A percentile compares a stretch with the other conserved stretches of the same genome.
Conservation (phyloP, 1,139 yeast species). For the Hemisphaericaspora lyxosophila region DNA sequence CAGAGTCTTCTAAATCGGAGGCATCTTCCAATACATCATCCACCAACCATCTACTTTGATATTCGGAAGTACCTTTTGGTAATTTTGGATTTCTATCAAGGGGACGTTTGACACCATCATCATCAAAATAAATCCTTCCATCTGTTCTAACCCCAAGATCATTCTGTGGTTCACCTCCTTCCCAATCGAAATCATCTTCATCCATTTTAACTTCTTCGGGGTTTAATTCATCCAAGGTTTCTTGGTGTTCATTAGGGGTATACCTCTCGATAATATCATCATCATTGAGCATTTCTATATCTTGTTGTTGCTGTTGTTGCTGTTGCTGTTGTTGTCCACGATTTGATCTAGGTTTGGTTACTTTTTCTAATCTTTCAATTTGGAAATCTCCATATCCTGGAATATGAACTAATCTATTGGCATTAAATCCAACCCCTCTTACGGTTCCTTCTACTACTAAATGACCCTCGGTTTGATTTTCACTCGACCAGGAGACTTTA, state of each 20-base stretch:
- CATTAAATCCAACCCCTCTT: conserved; percentile 81
- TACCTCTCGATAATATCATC: conserved; percentile 24
- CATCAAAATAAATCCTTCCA: conserved; percentile 59
- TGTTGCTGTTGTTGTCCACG: too few species aligned
- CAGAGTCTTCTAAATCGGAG: conserved; percentile 47
- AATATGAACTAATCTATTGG: conserved; percentile 76
- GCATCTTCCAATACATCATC: conserved; percentile 53
- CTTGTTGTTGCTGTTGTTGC: too few species aligned
- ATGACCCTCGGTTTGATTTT: conserved; percentile 19
- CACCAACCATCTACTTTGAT: conserved; percentile 90
- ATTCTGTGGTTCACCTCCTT: conserved; percentile 9
- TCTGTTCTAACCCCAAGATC: conserved; percentile 68
- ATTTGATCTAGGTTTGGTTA: conserved; percentile 17
- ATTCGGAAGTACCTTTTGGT: conserved; percentile 90
- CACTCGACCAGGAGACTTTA: conserved; percentile 45
- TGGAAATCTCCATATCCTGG: conserved; percentile 92
- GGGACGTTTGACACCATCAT: conserved; percentile 33
- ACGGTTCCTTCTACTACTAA: conserved; percentile 77
- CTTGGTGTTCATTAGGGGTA: conserved; percentile 56
- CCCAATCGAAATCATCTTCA: conserved; percentile 45
- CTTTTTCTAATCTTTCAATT: conserved; percentile 62
- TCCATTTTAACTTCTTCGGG: conserved; percentile 60
- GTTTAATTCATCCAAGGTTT: conserved; percentile 64
- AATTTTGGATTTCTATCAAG: conserved; percentile 42
- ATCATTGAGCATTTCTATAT: conserved; percentile 28